Percentiles rank a stretch among this genome's conserved stretches.
These are phyloP conservation scores for Papiliotrema flavescens DNA, from an alignment of 1,284 basidiomycete genomes.

Conservation along the genomic window DNA sequence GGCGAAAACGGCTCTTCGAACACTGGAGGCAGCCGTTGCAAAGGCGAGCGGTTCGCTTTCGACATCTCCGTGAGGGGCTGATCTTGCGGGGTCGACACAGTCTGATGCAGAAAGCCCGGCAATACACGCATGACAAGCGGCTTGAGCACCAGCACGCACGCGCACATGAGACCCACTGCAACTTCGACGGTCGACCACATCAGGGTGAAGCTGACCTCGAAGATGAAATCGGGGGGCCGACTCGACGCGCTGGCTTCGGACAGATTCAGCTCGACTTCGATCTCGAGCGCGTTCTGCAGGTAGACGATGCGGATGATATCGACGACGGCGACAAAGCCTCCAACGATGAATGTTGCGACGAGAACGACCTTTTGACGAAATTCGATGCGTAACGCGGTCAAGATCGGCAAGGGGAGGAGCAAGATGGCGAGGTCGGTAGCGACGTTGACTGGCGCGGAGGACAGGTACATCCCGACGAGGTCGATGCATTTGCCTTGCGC, in stretches of 20 bases:
- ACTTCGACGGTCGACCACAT: conserved; percentile 48
- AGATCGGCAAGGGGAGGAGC: conserved; percentile 44
- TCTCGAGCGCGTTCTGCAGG: conserved; percentile 37
- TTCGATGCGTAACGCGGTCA: conserved; percentile 45
- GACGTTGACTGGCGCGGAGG: conserved; percentile 46
- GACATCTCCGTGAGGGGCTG: background rate
- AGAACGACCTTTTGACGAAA: conserved; percentile 44
- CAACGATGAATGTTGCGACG: conserved; percentile 44
- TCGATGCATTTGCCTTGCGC: conserved; percentile 36
- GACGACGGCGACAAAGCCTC: conserved; percentile 45
- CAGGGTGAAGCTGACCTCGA: conserved; percentile 37
- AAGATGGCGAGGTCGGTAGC: conserved; percentile 48
- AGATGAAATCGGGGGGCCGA: conserved; percentile 36
- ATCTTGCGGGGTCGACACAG: background rate
- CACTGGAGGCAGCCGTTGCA: background rate
- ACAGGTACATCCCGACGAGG: conserved; percentile 42
- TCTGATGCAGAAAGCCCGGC: conserved; percentile 18
- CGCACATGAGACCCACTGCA: conserved; percentile 43
- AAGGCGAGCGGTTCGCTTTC: conserved; percentile 8
- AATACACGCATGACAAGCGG: conserved; percentile 40
- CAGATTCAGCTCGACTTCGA: conserved; percentile 14
- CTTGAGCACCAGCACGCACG: conserved; percentile 45
- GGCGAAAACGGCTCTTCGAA: background rate
- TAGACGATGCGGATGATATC: conserved; percentile 47
- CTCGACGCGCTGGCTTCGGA: conserved; percentile 4